Base-by-base conservation (phyloP, 495 filamentous ascomycete genomes). In the Aspergillus carlsbadensis region DNA sequence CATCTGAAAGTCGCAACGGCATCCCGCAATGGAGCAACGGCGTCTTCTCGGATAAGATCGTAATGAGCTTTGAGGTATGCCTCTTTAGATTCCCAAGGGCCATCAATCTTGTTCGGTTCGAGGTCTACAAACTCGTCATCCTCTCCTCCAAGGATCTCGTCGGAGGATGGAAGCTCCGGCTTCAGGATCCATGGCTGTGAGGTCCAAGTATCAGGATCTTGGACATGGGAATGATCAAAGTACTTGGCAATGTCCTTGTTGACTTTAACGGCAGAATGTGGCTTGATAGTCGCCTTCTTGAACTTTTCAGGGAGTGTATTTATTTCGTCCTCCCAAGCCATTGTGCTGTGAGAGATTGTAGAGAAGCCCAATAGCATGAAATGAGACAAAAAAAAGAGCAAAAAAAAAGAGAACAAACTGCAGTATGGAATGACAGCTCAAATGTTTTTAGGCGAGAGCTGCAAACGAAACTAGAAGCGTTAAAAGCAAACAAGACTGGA, bases 51-150 rank as follows among this genome's bases (percentile, higher is more conserved):
- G n/a, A 88, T 67, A 11, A 91, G 73, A 14, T 78, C 70, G 63
- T 90, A 90, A 47, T 90, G 87, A 0, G 82, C 73, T 53, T 76
- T 64, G 2, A 91, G 70, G 42, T 89, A 90, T 0, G 68, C 63
- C 0, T 80, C 65, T 31, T 79, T 81, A 1, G 77, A 80, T 0
- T 52, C 34, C 77, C 78, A 84, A 6, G 78, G 69, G 0, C 72
- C 71, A 2, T 63, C 47, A 21, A 81, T 65, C 13, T 61, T 63
- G 41, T 83, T 82, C 4, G 69, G 55, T 1, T 44, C 21, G 0
- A 74, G 61, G 6, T 76, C 52, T 1, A 73, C 66, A 8, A 62
- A 57, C 0, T 70, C 56, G 10, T 70, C 54, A 11, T 63, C 26
- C 26, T 29, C 60, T 5, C 21, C 56, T 7, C 69, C 71, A 41